These are phyloP conservation scores for Fibroporia radiculosa DNA, from an alignment of 768 basidiomycete genomes.

Conservation along the genomic window DNA sequence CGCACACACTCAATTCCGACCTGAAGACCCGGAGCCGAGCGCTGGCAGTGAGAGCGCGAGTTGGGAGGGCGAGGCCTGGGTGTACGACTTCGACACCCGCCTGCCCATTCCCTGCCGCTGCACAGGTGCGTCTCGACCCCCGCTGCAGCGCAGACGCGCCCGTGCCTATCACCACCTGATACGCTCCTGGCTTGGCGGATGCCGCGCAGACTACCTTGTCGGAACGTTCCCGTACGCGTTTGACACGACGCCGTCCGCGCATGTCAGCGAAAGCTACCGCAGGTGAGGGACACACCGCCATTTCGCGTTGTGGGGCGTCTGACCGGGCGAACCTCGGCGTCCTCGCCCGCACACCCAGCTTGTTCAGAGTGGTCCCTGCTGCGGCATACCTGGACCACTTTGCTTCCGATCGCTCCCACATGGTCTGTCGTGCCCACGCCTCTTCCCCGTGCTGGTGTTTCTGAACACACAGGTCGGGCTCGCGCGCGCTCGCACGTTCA, in stretches of 20 bases:
- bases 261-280: slow-evolving; percentile 11
- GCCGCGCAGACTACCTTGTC: slow-evolving; percentile 21
- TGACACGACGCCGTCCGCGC: slow-evolving; percentile 3
- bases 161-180: no score
- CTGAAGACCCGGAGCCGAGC: background rate
- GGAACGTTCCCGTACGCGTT: slow-evolving; percentile 23
- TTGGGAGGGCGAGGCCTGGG: slow-evolving; percentile 32
- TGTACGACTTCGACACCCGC: slow-evolving; percentile 63
- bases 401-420: slow-evolving; percentile 71
- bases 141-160: background rate
- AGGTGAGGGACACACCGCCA: slow-evolving; percentile 8
- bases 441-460: background rate
- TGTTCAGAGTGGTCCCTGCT: slow-evolving; percentile 55
- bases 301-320: background rate
- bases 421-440: slow-evolving; percentile 36
- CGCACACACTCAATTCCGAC: background rate
- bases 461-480: background rate
- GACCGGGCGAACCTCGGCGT: background rate
- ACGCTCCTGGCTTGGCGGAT: background rate
- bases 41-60: background rate
- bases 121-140: slow-evolving; percentile 33
- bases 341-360: slow-evolving; percentile 29
- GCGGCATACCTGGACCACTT: slow-evolving; percentile 47
- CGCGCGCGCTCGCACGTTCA: background rate
- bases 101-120: slow-evolving; percentile 44